A percentile compares a stretch with the other conserved stretches of the same genome.
phyloP scores from a whole-genome alignment of 768 basidiomycete genomes.

The Mycena chlorophos region DNA sequence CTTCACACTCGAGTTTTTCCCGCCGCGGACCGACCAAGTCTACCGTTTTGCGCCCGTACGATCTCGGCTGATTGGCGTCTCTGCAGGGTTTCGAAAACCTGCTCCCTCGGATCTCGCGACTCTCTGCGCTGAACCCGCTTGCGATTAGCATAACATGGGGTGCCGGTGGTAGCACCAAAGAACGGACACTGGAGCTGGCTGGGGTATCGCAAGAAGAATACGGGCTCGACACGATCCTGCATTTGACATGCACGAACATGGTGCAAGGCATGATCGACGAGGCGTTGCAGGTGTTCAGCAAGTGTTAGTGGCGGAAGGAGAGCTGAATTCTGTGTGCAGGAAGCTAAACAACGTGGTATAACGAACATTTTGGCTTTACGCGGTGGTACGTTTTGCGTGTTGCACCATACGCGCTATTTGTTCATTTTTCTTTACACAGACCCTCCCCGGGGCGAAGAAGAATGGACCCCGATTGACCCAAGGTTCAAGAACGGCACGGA shows the following conservation, averaged over 20 bases:
- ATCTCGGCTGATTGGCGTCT: conserved; percentile 8
- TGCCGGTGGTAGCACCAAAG: conserved; percentile 89
- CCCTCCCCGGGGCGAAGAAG: conserved; percentile 90
- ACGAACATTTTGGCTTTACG: conserved; percentile 89
- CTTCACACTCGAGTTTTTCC: conserved; percentile 96
- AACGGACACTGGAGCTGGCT: conserved; percentile 85
- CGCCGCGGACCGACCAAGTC: conserved; percentile 90
- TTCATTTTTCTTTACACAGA: conserved; percentile 47
- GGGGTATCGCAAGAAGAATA: conserved; percentile 70
- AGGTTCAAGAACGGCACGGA: conserved; percentile 83
- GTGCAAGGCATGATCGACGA: conserved; percentile 83
- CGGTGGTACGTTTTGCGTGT: conserved; percentile 63
- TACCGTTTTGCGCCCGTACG: not conserved
- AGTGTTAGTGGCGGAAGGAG: conserved; percentile 6
- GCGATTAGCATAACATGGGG: conserved; percentile 97
- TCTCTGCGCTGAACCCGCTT: conserved; percentile 74
- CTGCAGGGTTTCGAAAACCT: conserved; percentile 88
- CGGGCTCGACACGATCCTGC: conserved; percentile 84
- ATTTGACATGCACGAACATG: conserved; percentile 98
- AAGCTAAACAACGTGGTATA: conserved; percentile 79
- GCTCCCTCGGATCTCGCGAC: conserved; percentile 79
- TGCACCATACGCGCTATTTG: not conserved
- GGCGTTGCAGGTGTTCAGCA: conserved; percentile 66
- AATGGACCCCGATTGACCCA: conserved; percentile 85
- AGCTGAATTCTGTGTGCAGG: conserved; percentile 38